Conservation (phyloP, 1,284 basidiomycete genomes). For the Coriolopsis trogii region DNA sequence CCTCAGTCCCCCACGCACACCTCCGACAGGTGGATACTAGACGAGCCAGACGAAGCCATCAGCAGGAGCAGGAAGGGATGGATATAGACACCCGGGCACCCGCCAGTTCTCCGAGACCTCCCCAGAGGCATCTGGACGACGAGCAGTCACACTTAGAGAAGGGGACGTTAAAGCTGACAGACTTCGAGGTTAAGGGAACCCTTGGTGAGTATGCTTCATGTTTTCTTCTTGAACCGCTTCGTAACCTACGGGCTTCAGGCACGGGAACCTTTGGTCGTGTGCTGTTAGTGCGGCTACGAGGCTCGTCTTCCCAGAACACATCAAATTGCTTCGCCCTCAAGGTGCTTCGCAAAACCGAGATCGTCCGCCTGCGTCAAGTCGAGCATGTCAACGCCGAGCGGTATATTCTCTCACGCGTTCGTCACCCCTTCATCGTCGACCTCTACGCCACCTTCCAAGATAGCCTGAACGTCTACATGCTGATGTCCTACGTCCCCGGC, state of each 20-base stretch:
- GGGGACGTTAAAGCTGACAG: constrained; percentile 64
- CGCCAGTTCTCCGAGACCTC: constrained; percentile 39
- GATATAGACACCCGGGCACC: constrained; percentile 28
- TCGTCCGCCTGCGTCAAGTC: constrained; percentile 95
- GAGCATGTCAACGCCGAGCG: constrained; percentile 99
- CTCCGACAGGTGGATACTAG: constrained; percentile 20
- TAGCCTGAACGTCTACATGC: constrained; percentile 96
- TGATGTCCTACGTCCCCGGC: constrained; percentile 97
- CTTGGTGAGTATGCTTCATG: constrained; percentile 52
- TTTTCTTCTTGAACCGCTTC: not conserved
- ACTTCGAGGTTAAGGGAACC: constrained; percentile 81
- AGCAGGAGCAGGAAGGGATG: constrained; percentile 27
- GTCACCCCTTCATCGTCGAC: constrained; percentile 83
- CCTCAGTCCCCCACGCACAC: constrained; percentile 13
- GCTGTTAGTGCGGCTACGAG: constrained; percentile 75
- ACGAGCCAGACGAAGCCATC: constrained; percentile 18
- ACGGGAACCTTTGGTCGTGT: constrained; percentile 95
- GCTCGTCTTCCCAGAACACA: constrained; percentile 46
- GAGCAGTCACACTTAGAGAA: constrained; percentile 65
- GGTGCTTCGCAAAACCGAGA: constrained; percentile 89
- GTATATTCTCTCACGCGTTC: constrained; percentile 88
- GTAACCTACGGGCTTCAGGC: constrained; percentile 46
- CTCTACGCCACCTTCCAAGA: constrained; percentile 97
- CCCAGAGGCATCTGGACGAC: constrained; percentile 66
- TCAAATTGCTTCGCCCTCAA: constrained; percentile 89